phyloP scores from a whole-genome alignment of 2,329 filamentous ascomycete genomes.

The Raffaelea arxii region DNA sequence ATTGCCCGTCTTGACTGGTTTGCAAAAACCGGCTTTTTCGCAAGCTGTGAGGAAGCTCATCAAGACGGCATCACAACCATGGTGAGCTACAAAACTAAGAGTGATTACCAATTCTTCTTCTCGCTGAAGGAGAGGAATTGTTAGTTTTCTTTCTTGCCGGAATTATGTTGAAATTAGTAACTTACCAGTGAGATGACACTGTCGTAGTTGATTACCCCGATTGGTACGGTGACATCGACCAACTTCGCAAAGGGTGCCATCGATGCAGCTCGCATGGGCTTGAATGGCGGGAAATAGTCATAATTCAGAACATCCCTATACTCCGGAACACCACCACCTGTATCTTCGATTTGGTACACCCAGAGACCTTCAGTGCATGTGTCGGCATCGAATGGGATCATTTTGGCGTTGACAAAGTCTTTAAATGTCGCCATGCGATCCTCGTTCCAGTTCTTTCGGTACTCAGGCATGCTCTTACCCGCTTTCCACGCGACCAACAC shows the following conservation, averaged over 20 bases:
- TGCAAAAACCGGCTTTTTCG: conserved; percentile 2
- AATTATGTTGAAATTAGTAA: not conserved
- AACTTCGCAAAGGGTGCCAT: conserved; percentile 3
- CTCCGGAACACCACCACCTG: conserved; percentile 4
- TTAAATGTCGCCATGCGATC: not conserved
- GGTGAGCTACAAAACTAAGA: conserved; percentile 4
- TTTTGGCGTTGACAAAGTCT: conserved; percentile 1
- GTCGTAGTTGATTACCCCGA: conserved; percentile 1
- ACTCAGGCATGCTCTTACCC: not conserved
- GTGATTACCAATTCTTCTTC: conserved; percentile 5
- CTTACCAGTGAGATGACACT: conserved; percentile 2
- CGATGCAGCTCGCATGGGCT: conserved; percentile 2
- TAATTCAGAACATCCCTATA: conserved; percentile 5
- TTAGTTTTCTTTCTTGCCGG: not conserved
- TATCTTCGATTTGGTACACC: conserved; percentile 7
- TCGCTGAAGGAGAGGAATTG: not conserved
- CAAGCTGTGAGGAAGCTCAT: conserved; percentile 4
- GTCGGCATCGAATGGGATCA: not conserved
- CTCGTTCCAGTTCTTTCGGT: not conserved
- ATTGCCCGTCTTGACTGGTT: not conserved
- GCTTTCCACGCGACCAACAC: not conserved
- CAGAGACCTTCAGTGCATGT: conserved; percentile 4
- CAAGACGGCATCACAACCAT: conserved; percentile 1
- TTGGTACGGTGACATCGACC: conserved; percentile 4
- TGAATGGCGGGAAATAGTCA: conserved; percentile 4